Percentiles rank a stretch among this genome's conserved stretches.
phyloP scores from a whole-genome alignment of 2,329 filamentous ascomycete species.

The Neurospora sp. region DNA sequence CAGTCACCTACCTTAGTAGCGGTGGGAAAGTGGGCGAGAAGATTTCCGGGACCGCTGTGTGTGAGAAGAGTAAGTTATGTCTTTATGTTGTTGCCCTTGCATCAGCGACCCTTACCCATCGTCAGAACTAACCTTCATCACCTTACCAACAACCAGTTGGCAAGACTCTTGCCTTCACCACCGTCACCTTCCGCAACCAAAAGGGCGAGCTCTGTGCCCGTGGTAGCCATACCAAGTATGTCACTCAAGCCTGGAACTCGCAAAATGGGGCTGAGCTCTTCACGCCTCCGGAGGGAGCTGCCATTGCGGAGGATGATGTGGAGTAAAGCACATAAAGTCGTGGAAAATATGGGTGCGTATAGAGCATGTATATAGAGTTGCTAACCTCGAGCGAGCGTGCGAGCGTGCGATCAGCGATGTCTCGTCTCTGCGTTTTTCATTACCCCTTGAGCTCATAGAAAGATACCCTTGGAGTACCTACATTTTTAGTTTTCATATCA shows the following conservation, averaged over 20 bases:
- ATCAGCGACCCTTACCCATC: background rate
- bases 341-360: background rate
- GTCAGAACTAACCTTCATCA: background rate
- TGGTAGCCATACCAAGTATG: slow-evolving; percentile 57
- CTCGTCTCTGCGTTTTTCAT: background rate
- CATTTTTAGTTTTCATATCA: background rate
- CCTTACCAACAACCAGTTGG: slow-evolving; percentile 36
- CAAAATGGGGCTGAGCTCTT: slow-evolving; percentile 2
- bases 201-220: slow-evolving; percentile 51
- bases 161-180: slow-evolving; percentile 54
- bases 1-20: slow-evolving; percentile 54
- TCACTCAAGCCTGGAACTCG: slow-evolving; percentile 8
- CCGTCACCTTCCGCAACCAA: slow-evolving; percentile 47
- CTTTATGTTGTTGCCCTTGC: background rate
- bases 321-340: background rate
- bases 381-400: background rate
- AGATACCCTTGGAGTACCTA: background rate
- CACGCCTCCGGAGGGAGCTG: slow-evolving; percentile 7
- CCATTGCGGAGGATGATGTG: slow-evolving; percentile 8
- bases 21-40: slow-evolving; percentile 49
- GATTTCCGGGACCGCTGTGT: slow-evolving; percentile 45
- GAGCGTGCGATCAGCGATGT: background rate
- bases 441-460: background rate
- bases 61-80: slow-evolving; percentile 47
- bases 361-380: background rate